Evolutionary conservation across 2,329 filamentous ascomycete species (phyloP).

Genomic region (Penicillium nordicum): DNA sequence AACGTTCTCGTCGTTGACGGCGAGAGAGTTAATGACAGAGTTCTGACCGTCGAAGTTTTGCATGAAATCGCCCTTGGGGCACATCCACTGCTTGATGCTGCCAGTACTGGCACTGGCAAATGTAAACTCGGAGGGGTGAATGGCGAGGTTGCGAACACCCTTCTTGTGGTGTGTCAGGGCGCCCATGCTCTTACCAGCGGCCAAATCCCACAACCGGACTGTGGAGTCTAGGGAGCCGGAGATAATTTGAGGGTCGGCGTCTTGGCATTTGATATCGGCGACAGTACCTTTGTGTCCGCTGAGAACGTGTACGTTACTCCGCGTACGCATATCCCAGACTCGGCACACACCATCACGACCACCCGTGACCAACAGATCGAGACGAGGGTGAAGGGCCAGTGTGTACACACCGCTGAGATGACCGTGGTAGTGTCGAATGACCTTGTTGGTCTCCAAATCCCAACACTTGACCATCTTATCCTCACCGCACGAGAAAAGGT

Average conservation of each 20-base stretch:
- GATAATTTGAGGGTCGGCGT: slow-evolving; percentile 94
- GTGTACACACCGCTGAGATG: slow-evolving; percentile 96
- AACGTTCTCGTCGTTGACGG: slow-evolving; percentile 92
- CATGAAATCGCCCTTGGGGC: slow-evolving; percentile 96
- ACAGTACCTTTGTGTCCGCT: slow-evolving; percentile 88
- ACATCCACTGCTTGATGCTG: slow-evolving; percentile 99
- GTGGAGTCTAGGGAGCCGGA: slow-evolving; percentile 89
- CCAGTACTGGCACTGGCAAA: slow-evolving; percentile 90
- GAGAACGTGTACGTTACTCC: slow-evolving; percentile 92
- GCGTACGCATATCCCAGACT: slow-evolving; percentile 97
- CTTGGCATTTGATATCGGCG: slow-evolving; percentile 84
- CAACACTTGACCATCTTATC: slow-evolving; percentile 99
- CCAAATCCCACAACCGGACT: slow-evolving; percentile 90
- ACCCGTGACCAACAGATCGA: slow-evolving; percentile 92
- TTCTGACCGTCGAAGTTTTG: slow-evolving; percentile 98
- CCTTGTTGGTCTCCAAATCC: slow-evolving; percentile 99
- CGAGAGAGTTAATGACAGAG: slow-evolving; percentile 88
- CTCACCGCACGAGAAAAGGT: slow-evolving; percentile 95
- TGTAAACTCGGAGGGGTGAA: slow-evolving; percentile 90
- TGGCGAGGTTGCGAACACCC: slow-evolving; percentile 77
- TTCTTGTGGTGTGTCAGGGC: slow-evolving; percentile 98
- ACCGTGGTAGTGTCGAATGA: slow-evolving; percentile 95
- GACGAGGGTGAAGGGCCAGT: slow-evolving; percentile 83
- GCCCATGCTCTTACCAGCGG: slow-evolving; percentile 92
- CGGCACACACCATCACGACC: slow-evolving; percentile 90